Base-by-base conservation (phyloP, 1,284 basidiomycete genomes). In the Rugosomyces carneus region DNA sequence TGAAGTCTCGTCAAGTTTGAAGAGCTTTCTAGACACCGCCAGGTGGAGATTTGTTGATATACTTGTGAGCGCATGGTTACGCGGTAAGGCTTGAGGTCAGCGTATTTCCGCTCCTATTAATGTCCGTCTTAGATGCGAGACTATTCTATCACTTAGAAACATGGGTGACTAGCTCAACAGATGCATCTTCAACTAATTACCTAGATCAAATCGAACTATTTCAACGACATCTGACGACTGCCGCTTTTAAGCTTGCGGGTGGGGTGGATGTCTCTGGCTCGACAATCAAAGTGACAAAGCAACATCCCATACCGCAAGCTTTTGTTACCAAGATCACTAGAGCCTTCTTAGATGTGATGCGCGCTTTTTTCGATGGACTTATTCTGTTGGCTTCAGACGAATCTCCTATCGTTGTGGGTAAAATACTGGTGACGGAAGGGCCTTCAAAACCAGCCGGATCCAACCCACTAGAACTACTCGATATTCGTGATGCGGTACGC, bases 41-140 rank as follows among this genome's bases (percentile, higher is more conserved):
- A 78, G 89, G 54, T 97, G 93, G 89, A 80, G 83, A 54, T 93
- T 98, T 63, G 81, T 82, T 41, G 90, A 95, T 59, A 77, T 89
- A 23, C 73, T 98, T 15, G 79, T 86, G 40, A 72, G 73, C 16
- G 72, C 79, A 8, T 99, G 96, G 96, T 62, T 89, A 36, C 75
- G 85, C 69, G 93, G 92, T 89, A 53, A 24, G 73, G 61, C 27
- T 9, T 37, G 32, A 49, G 29, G 23, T 35, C 1, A 20, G 7
- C 16, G 13, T 16, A 15, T 3, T 16, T n/a, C 31, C n/a, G 15
- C 31, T n/a, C 5, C 2, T 34, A 34, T 15, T n/a, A 16, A 52
- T 38, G n/a, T n/a, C 34, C 38, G 31, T 23, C 41, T n/a, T 55
- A 95, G 95, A 99, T 61, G 84, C 94, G 0, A 81, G 81, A 50